Base-by-base conservation (phyloP, 768 basidiomycete genomes). In the Lanmaoa pseudosensibilis region DNA sequence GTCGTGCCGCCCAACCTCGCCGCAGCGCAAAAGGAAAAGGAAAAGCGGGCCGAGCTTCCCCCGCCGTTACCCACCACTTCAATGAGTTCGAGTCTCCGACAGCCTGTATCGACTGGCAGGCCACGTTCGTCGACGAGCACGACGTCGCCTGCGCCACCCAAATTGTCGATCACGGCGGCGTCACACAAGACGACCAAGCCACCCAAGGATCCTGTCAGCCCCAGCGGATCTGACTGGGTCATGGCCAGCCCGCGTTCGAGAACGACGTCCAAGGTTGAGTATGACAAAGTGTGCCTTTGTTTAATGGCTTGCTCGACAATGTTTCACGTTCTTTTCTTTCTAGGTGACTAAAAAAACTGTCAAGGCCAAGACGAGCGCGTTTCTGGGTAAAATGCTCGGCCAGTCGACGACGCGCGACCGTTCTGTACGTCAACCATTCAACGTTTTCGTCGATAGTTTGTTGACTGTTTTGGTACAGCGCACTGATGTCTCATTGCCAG, bases 361-460 rank as follows among this genome's bases (percentile, higher is more conserved):
- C 55, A 75, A 88, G 59, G 80, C 84, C 37, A 92, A 90, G 69
- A 90, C 89, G n/a, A 88, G 82, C 64, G 88, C 88, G 45, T 85
- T 93, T 67, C 77, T 88, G 60, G 89, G 88, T 3, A 91, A 86
- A 72, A 87, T 93, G 85, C 73, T 87, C 38, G 88, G 89, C 4
- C 81, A 86, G 62, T 78, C 74, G 46, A 80, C 80, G 33, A 78
- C 83, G 32, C 79, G 88, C 47, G 88, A 90, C 69, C 83, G 87
- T 72, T 85, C 84, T 52, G 88, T 90, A 72, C 69, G 80, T 70
- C 59, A 48, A 43, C 37, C 11, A 8, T 23, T 58, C 23, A 9
- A 19, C 34, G n/a, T 2, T 55, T 27, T 52, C 53, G 38, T 46
- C 27, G 33, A 9, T 48, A 46, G 52, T 49, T 37, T 58, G 44